Conservation (phyloP, 73 alveolate genomes). For the Paramecium tetraurelia region DNA sequence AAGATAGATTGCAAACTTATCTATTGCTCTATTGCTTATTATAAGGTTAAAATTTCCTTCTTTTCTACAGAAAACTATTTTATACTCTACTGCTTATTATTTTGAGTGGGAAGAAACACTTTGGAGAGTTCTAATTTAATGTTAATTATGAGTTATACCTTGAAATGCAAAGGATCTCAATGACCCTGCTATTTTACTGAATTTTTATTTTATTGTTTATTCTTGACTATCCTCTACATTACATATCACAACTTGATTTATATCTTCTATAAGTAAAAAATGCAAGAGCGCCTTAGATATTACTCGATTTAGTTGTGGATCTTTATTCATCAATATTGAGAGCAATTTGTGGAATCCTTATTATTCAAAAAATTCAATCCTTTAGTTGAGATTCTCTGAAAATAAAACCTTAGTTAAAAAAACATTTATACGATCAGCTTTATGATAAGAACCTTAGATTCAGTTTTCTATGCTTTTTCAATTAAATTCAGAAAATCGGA, state of each 20-base stretch:
- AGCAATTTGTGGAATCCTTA: conserved; percentile 42
- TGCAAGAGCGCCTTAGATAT: conserved; percentile 31
- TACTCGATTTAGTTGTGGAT: neutral
- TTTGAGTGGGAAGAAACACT: neutral
- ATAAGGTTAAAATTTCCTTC: neutral
- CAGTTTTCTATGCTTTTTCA: conserved; percentile 10
- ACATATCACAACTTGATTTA: neutral
- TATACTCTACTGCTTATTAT: neutral
- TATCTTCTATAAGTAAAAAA: conserved; percentile 25
- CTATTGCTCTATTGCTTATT: neutral
- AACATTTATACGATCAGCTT: neutral
- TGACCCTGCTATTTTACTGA: conserved; percentile 15
- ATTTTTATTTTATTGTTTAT: neutral
- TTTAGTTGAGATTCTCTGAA: conserved; percentile 15
- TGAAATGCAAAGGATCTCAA: conserved; percentile 33
- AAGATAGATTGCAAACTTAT: neutral
- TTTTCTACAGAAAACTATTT: neutral
- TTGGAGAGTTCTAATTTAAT: neutral
- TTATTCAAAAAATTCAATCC: conserved; percentile 43
- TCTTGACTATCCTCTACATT: neutral
- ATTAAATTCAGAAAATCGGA: conserved; percentile 16
- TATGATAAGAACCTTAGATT: neutral
- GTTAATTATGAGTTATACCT: neutral
- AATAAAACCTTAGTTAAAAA: conserved; percentile 11
- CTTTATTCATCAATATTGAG: neutral